Evolutionary conservation across 2,329 filamentous ascomycete species (phyloP), one percentile per base, ranked within the genome.

Genomic region (Fusarium euwallaceae): DNA sequence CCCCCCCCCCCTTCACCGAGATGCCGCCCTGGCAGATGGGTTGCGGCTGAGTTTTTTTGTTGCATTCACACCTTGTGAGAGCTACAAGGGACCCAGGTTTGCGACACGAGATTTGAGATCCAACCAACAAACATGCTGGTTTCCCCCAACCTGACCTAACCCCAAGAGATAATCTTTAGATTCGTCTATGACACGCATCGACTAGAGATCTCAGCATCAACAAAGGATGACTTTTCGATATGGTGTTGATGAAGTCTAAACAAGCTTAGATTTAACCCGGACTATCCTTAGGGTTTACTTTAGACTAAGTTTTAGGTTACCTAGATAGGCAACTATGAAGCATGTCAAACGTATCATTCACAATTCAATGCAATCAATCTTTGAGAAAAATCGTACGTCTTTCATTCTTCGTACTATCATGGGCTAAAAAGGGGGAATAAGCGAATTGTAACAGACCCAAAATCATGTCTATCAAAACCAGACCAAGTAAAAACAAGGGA

Each of bases 341-440:
- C 45, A 51, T 27, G 24, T 29, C 45, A 51, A 29, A 29, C 9
- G 10, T n/a, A n/a, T 51, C 29, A n/a, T 51, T 51, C 45, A 51
- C 45, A n/a, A 29, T 29, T 12, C 45, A 51, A 24, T 9, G 17
- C 22, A 51, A 12, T 7, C 45, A 29, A 51, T 51, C 14, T 59
- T 34, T 69, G 43, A 51, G 60, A 76, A 69, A 63, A 24, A 43
- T 24, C 29, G 17, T 66, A 36, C 27, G 63, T 56, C 68, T 64
- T 62, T 75, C 66, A 78, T 78, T 70, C 64, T 73, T 70, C 62
- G 61, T 73, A 74, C 75, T 75, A 73, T 63, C 64, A 61, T 68
- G 61, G 66, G 73, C 70, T 64, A 64, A 65, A 69, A 73, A 66
- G 62, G 59, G 59, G 61, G 61, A 63, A 68, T 67, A 71, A 75